phyloP scores from a whole-genome alignment of 805 yeast species.

The Yarrowia sp. region DNA sequence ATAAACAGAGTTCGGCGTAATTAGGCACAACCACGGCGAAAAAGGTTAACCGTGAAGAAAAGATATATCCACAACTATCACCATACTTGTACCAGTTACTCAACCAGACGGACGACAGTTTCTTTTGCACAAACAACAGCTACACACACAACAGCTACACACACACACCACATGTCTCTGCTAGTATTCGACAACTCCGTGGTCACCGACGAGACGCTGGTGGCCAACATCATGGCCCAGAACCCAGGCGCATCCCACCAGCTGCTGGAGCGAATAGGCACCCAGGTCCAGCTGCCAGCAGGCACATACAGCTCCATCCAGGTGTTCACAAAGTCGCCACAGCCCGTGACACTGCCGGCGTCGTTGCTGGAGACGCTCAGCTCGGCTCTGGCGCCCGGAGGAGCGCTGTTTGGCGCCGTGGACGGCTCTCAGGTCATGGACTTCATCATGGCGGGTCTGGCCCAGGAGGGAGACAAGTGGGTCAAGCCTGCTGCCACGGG shows the following conservation, averaged over 20 bases:
- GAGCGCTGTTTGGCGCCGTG: constrained; percentile 48
- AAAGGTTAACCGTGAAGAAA: neutral
- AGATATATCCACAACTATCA: too few relatives aligned
- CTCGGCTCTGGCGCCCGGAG: constrained; percentile 48
- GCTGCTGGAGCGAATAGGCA: constrained; percentile 51
- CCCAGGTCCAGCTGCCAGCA: constrained; percentile 48
- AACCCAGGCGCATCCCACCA: constrained; percentile 45
- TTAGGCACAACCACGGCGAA: neutral
- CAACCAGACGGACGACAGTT: neutral
- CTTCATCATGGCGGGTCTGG: constrained; percentile 71
- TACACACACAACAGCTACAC: neutral
- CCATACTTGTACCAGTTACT: too few relatives aligned
- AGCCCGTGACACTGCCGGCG: constrained; percentile 42
- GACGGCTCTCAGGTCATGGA: constrained; percentile 52
- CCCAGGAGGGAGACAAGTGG: constrained; percentile 58
- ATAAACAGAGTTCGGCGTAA: constrained; percentile 30
- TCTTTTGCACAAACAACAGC: neutral
- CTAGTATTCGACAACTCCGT: constrained; percentile 39
- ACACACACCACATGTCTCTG: constrained; percentile 24
- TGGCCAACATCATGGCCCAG: constrained; percentile 18
- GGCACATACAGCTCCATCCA: constrained; percentile 46
- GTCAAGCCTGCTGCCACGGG: constrained; percentile 57
- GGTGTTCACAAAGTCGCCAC: constrained; percentile 44
- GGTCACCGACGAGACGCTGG: constrained; percentile 36
- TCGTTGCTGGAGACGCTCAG: constrained; percentile 47